Conservation (phyloP, 75 land plant species). For the Adiantum capillusveneris region DNA sequence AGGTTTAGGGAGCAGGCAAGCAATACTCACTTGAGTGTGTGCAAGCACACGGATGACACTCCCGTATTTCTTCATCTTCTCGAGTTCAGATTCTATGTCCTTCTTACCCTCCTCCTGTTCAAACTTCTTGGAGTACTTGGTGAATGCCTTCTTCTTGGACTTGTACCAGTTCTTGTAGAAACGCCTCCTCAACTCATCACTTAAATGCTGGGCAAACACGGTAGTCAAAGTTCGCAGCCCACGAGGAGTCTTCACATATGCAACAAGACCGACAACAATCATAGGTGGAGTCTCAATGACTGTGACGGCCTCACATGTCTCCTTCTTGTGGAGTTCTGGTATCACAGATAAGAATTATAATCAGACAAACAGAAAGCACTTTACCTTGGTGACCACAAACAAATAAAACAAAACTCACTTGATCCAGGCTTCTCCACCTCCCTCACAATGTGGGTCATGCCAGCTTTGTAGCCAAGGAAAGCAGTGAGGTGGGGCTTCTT, state of each 20-base stretch:
- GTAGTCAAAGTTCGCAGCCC: constrained; percentile 54
- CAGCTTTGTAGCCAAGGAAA: constrained; percentile 92
- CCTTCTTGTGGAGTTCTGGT: constrained; percentile 81
- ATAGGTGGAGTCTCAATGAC: constrained; percentile 79
- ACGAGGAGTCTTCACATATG: constrained; percentile 66
- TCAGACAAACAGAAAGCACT: too few species aligned
- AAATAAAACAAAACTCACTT: constrained; percentile 61
- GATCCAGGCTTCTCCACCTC: constrained; percentile 95
- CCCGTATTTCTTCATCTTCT: constrained; percentile 70
- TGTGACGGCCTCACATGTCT: constrained; percentile 85
- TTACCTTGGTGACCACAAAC: too few species aligned
- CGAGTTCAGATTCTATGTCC: constrained; percentile 51
- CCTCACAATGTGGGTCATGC: constrained; percentile 90
- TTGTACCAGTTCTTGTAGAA: constrained; percentile 86
- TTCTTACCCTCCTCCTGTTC: constrained; percentile 71
- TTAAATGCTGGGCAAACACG: constrained; percentile 82
- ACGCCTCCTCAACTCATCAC: constrained; percentile 63
- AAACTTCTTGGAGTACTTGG: constrained; percentile 62
- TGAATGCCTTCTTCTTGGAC: constrained; percentile 83
- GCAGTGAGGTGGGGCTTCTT: constrained; percentile 64
- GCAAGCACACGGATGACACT: constrained; percentile 65
- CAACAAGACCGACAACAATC: constrained; percentile 77
- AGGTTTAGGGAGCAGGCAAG: background rate
- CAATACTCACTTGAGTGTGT: constrained; percentile 53
- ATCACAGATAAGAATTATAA: too few species aligned